Percentiles rank a stretch among this genome's conserved stretches.
Evolutionary conservation across 2,329 filamentous ascomycete genomes (phyloP).

Genomic region (Fusarium virguliforme): DNA sequence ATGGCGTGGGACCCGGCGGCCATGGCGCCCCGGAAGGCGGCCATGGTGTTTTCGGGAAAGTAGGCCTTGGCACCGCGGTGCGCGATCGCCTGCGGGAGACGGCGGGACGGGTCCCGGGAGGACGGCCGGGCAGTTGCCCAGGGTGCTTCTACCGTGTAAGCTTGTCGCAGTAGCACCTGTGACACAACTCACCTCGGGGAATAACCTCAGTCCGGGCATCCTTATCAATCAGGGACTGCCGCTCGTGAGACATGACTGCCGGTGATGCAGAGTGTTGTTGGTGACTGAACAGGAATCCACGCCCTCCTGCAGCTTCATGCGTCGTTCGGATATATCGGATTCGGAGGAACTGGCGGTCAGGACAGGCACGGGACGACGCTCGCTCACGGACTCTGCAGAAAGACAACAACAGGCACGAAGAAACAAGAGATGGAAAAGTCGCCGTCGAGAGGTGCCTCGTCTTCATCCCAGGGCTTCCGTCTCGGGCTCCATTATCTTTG

Average conservation of each 20-base stretch:
- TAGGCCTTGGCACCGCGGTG: constrained; percentile 85
- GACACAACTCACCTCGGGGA: constrained; percentile 31
- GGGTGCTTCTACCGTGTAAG: constrained; percentile 40
- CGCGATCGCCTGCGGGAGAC: constrained; percentile 80
- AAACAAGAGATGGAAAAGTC: constrained; percentile 5
- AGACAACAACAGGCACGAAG: not conserved
- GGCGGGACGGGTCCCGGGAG: constrained; percentile 46
- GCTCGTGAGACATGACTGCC: constrained; percentile 29
- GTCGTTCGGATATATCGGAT: constrained; percentile 15
- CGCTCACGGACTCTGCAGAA: constrained; percentile 11
- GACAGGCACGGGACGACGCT: not conserved
- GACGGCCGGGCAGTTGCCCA: constrained; percentile 57
- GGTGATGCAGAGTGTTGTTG: constrained; percentile 1
- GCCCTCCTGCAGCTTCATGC: constrained; percentile 14
- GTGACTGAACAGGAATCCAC: not conserved
- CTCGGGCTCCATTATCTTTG: constrained; percentile 18
- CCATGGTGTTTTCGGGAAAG: constrained; percentile 90
- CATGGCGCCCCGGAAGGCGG: constrained; percentile 82
- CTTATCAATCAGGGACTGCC: constrained; percentile 26
- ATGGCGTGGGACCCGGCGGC: constrained; percentile 83
- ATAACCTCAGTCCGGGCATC: constrained; percentile 23
- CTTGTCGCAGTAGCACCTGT: no score
- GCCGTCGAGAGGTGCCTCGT: constrained; percentile 21
- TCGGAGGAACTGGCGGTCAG: constrained; percentile 14
- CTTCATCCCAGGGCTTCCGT: constrained; percentile 32